Percentiles rank a stretch among this genome's conserved stretches.
phyloP scores from a whole-genome alignment of 2,329 filamentous ascomycete genomes.

The Lecanicillium sp. region DNA sequence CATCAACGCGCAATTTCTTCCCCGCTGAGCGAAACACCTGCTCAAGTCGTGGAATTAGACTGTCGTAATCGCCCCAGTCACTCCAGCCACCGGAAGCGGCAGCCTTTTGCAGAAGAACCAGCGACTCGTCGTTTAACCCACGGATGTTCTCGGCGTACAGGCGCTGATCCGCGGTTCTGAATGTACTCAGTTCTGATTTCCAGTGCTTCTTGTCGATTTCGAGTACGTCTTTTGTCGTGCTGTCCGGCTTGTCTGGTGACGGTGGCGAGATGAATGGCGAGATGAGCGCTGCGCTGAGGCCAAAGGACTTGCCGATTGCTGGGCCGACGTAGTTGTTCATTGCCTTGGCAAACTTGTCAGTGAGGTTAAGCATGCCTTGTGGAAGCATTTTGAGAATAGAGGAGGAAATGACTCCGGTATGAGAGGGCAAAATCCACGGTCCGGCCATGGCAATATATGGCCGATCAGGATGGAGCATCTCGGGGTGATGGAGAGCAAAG shows the following conservation, averaged over 20 bases:
- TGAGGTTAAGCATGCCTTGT: constrained; percentile 10
- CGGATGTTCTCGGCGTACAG: constrained; percentile 16
- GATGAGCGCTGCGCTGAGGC: too few relatives aligned
- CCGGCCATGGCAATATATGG: constrained; percentile 20
- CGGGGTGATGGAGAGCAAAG: constrained; percentile 19
- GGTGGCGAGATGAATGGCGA: too few relatives aligned
- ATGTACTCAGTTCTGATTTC: too few relatives aligned
- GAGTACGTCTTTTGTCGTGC: too few relatives aligned
- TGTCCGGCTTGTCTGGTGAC: too few relatives aligned
- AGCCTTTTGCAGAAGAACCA: constrained; percentile 19
- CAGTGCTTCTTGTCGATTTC: too few relatives aligned
- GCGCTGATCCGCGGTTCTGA: background rate
- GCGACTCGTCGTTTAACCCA: constrained; percentile 19
- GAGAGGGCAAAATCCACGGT: constrained; percentile 23
- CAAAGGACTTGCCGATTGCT: too few relatives aligned
- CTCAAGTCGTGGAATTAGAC: constrained; percentile 17
- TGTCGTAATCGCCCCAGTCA: constrained; percentile 23
- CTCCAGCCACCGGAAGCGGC: constrained; percentile 14
- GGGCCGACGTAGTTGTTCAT: too few relatives aligned
- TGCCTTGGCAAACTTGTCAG: constrained; percentile 13
- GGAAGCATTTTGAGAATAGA: constrained; percentile 16
- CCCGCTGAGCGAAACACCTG: constrained; percentile 11
- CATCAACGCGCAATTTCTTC: constrained; percentile 15
- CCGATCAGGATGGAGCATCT: constrained; percentile 16
- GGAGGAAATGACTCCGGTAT: constrained; percentile 15